Conservation (phyloP, 2,329 filamentous ascomycete genomes). For the Colletotrichum sp. region DNA sequence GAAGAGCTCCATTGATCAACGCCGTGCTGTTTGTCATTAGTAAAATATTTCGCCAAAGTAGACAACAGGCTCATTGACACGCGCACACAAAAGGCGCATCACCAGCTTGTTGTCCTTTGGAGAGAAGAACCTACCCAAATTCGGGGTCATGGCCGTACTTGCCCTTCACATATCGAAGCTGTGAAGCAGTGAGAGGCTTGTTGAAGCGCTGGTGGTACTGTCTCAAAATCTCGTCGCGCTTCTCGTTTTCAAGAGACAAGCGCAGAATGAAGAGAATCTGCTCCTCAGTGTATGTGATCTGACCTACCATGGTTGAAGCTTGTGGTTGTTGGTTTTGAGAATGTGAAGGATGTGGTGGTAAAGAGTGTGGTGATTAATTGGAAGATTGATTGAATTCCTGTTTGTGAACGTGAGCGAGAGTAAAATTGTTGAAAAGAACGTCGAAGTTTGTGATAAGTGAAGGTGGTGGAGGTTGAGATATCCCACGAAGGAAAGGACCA, state of each 20-base stretch:
- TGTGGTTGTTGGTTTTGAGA: neutral
- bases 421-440: neutral
- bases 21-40: neutral
- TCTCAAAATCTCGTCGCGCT: slow-evolving; percentile 27
- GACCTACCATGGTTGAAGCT: slow-evolving; percentile 34
- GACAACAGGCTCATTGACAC: neutral
- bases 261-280: slow-evolving; percentile 41
- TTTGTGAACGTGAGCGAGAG: neutral
- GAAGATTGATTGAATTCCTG: neutral
- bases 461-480: neutral
- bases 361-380: neutral
- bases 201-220: slow-evolving; percentile 33
- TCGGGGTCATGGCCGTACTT: slow-evolving; percentile 45
- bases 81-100: neutral
- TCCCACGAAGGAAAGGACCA: neutral
- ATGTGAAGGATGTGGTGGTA: neutral
- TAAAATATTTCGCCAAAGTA: neutral
- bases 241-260: slow-evolving; percentile 29
- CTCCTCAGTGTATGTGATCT: slow-evolving; percentile 35
- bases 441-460: neutral
- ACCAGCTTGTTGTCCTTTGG: neutral
- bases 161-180: slow-evolving; percentile 44
- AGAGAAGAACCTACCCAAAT: slow-evolving; percentile 36
- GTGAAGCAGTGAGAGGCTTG: slow-evolving; percentile 29
- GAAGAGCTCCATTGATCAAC: neutral